Evolutionary conservation across 495 filamentous ascomycete genomes (phyloP), one percentile per base, ranked within the genome.

Genomic region (Aspergillus bridgeri): DNA sequence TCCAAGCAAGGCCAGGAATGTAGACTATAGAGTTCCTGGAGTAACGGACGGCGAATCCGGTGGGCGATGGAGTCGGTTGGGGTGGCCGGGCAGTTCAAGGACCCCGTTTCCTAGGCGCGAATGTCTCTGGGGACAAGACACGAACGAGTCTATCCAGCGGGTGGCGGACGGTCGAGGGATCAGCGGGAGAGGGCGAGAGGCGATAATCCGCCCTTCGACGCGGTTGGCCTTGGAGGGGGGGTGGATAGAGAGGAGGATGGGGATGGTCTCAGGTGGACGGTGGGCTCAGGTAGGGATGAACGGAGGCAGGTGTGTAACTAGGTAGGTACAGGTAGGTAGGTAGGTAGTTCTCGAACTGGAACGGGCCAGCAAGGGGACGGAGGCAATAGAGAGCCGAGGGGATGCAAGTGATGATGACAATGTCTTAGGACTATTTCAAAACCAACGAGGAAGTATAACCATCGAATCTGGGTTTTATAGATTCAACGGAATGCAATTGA

Each of bases 1-100:
- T 54, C 61, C 45, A 74, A 69, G 71, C 72, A 74, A 75, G 70
- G 72, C 72, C 71, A 75, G 68, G 74, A 76, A 76, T 76, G 74
- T 69, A 72, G 65, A 69, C 68, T 72, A 72, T 72, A 61, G 64
- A 62, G 64, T 67, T 66, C 63, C 62, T 70, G 51, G 60, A 71
- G 72, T 73, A 71, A 73, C 73, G 42, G 25, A 38, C 23, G 42
- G 45, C 57, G 27, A 53, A 59, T 53, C 19, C 38, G 21, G 42
- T n/a, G 22, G 42, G 18, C 27, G 21, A 44, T 53, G 11, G 51
- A 18, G 24, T 19, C 5, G 21, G 19, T 18, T 3, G 24, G 38
- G 33, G 53, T 7, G 24, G 44, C 24, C 44, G 44, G 53, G 25
- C n/a, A n/a, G n/a, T 3, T 47, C 56, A 17, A 25, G 49, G 18